Evolutionary conservation across 2,329 filamentous ascomycete genomes (phyloP).

Genomic region (Trichoderma sp.): DNA sequence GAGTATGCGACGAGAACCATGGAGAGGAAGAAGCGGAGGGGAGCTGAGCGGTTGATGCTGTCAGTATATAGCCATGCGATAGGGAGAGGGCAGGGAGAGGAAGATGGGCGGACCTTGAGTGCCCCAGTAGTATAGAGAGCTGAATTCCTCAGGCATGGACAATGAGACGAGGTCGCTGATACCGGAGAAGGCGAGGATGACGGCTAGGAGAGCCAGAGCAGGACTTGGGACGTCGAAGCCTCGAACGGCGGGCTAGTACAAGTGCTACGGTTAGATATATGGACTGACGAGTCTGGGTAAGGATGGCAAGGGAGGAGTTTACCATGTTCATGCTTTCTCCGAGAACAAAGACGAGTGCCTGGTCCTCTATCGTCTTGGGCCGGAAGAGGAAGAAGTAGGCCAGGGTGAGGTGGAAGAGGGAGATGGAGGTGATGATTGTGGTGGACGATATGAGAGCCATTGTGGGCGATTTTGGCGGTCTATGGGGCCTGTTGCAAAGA

Average conservation of each 20-base stretch:
- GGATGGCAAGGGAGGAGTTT: conserved; percentile 28
- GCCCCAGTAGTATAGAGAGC: conserved; percentile 61
- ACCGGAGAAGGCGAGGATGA: conserved; percentile 60
- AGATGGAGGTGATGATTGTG: conserved; percentile 76
- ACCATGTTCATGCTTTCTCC: conserved; percentile 83
- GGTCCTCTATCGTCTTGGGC: conserved; percentile 70
- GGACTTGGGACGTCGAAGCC: conserved; percentile 67
- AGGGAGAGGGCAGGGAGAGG: conserved; percentile 28
- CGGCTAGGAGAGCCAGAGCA: conserved; percentile 69
- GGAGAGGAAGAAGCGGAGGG: conserved; percentile 62
- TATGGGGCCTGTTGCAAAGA: conserved; percentile 9
- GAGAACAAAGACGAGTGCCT: conserved; percentile 75
- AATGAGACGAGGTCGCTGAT: conserved; percentile 63
- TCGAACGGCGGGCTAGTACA: conserved; percentile 58
- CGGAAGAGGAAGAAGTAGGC: conserved; percentile 79
- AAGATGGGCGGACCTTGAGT: conserved; percentile 53
- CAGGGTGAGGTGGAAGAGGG: conserved; percentile 79
- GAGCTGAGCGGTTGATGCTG: conserved; percentile 40
- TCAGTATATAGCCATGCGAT: conserved; percentile 13
- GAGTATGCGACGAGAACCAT: conserved; percentile 61
- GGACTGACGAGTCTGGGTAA: background rate
- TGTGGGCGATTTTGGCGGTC: conserved; percentile 24
- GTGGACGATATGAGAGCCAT: conserved; percentile 82
- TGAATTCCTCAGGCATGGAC: conserved; percentile 65
- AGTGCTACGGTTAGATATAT: background rate